Percentiles rank a stretch among this genome's conserved stretches.
These are phyloP conservation scores for Musa troglodytarum DNA, from an alignment of 176 grass and related monocot species.

Conservation along the genomic window DNA sequence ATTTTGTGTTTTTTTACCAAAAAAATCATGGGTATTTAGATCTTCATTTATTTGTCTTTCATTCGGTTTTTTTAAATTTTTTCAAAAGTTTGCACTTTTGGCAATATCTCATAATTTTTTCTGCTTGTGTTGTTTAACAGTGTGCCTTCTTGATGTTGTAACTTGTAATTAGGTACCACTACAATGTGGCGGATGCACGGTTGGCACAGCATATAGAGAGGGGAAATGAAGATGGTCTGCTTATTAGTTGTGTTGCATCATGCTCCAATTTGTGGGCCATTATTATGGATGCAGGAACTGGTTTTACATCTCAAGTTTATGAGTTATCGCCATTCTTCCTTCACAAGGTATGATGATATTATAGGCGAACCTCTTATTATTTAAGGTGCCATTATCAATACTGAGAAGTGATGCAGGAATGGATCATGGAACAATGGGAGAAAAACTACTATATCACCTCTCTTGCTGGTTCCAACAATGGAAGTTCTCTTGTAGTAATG, in stretches of 20 bases:
- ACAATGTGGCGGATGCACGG: conserved; percentile 50
- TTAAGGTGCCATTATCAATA: background rate
- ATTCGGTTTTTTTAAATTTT: too few species aligned
- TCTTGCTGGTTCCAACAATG: conserved; percentile 17
- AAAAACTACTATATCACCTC: conserved; percentile 24
- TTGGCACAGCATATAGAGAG: conserved; percentile 58
- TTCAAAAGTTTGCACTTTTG: background rate
- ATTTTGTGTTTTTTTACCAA: too few species aligned
- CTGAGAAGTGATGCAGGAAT: background rate
- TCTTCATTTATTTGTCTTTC: too few species aligned
- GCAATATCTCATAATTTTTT: background rate
- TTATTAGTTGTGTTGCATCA: conserved; percentile 72
- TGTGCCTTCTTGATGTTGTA: background rate
- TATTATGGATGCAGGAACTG: conserved; percentile 79
- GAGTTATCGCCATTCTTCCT: conserved; percentile 48
- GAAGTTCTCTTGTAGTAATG: conserved; percentile 24
- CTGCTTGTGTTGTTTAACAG: background rate
- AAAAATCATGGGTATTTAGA: too few species aligned
- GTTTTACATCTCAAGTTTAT: conserved; percentile 60
- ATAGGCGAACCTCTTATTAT: background rate
- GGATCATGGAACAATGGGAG: conserved; percentile 25
- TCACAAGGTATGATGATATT: conserved; percentile 15
- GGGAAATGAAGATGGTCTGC: conserved; percentile 64
- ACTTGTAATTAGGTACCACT: conserved; percentile 51
- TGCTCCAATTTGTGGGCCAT: conserved; percentile 63